Evolutionary conservation across 768 basidiomycete species (phyloP), one percentile per base, ranked within the genome.

Genomic region (Tulasnella sp.): DNA sequence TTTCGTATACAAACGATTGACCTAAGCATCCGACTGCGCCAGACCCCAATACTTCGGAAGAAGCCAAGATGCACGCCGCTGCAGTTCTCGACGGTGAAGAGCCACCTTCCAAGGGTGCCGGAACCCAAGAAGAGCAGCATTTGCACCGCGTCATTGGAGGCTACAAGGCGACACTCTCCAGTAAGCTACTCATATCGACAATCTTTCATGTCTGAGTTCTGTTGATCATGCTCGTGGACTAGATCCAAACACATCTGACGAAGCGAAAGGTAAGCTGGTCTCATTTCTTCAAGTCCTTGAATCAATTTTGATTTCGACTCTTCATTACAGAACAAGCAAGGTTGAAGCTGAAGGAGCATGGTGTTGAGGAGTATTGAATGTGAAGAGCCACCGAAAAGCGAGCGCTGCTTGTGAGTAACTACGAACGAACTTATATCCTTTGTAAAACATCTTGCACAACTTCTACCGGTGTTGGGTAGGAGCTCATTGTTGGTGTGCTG

Each of bases 61-160:
- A 74, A 42, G 81, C 80, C 4, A 81, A 82, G 67, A 60, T 67
- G 3, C 79, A 80, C 42, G 81, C 81, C 9, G 72, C 72, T 27
- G 80, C 80, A 62, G 73, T 81, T 30, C 71, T 82, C 51, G 68
- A 71, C 45, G 77, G 75, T 3, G 72, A 73, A 41, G 59, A 17
- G 34, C 59, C 50, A 17, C 29, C 49, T 2, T 31, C 52, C n/a
- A 43, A 34, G 9, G 31, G 30, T n/a, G 45, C 43, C 21, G 68
- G 69, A 0, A 70, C 45, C 19, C 48, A 44, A 17, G 48, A 30
- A n/a, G 57, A 59, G n/a, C 29, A 49, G 5, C 59, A 60, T 21
- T 44, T 25, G 10, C 34, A 60, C 42, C 53, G 59, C 30, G 67
- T 68, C 24, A 60, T 69, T 44, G 67, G 68, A 19, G 68, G 68